Base-by-base conservation (phyloP, 768 basidiomycete species). In the Leucocoprinus birnbaumii region DNA sequence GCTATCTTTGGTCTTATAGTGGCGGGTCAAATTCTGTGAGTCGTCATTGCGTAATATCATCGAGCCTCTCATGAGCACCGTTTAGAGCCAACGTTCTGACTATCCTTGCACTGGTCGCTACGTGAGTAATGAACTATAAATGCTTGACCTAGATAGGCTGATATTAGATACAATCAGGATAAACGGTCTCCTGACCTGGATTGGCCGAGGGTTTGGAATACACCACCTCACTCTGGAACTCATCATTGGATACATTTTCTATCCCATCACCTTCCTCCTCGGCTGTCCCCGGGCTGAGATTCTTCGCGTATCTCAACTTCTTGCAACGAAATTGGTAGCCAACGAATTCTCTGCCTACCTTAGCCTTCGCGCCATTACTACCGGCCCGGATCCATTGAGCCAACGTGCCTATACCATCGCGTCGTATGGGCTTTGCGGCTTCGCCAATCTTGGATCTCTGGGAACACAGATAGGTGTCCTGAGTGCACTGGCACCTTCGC, bases 401-500 rank as follows among this genome's bases (percentile, higher is more conserved):
- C 75, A 70, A 26, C 90, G 89, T 54, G 89, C 85, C 18, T 93
- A 77, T 70, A 88, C 86, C 50, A 94, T 95, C 61, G 84, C 88
- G 11, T 85, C 87, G 31, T 96, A 94, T 67, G 86, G 88, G 14
- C 84, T 95, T 13, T 94, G 92, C 68, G 94, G 94, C 9, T 96
- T 96, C 64, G 91, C 91, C 57, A 95, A 95, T 67, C 74, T 92
- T 43, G 84, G 87, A 53, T 90, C 90, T 6, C 74, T 94, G 21
- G 94, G 93, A 63, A 92, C 95, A 61, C 90, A 94, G 68, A 73
- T 78, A 22, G 76, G 76, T 59, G 76, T 78, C n/a, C 69, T 78
- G 26, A 65, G 75, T 50, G 74, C 76, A 27, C 66, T 78, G 59
- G 76, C 72, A 11, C 76, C 76, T 18, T 73, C 85, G 21, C 81